phyloP scores from a whole-genome alignment of 306 rosid genomes.

The Prunus campanulata region DNA sequence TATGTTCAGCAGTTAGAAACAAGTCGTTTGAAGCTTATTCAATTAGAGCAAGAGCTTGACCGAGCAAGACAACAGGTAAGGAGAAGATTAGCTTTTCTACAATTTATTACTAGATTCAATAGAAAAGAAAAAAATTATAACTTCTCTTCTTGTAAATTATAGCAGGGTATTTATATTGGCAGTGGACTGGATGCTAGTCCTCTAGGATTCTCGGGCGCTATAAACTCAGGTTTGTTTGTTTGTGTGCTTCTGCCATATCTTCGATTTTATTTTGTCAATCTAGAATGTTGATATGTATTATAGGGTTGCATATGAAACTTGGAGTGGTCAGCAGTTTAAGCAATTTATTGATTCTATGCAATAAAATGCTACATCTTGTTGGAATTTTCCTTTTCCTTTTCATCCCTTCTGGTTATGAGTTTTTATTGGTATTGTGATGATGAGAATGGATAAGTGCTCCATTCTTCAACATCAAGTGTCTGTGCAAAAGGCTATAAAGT shows the following conservation, averaged over 20 bases:
- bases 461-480: neutral
- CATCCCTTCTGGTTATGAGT: neutral
- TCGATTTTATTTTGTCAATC: neutral
- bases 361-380: neutral
- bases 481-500: neutral
- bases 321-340: neutral
- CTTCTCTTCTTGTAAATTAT: conserved; percentile 20
- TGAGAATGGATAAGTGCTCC: neutral
- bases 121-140: neutral
- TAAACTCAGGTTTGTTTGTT: conserved; percentile 62
- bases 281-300: neutral
- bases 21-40: conserved; percentile 74
- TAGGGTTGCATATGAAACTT: neutral
- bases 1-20: conserved; percentile 90
- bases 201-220: conserved; percentile 52
- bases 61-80: conserved; percentile 69
- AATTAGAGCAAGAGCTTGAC: conserved; percentile 80
- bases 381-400: neutral
- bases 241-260: conserved; percentile 19
- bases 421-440: neutral
- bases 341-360: neutral
- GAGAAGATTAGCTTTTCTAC: conserved; percentile 27
- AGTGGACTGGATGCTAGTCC: conserved; percentile 49
- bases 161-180: conserved; percentile 66
- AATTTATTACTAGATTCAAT: conserved; percentile 4